Evolutionary conservation across 192 early-diverging fungal species (phyloP), one percentile per base, ranked within the genome.

Genomic region (Geranomyces michiganensis): DNA sequence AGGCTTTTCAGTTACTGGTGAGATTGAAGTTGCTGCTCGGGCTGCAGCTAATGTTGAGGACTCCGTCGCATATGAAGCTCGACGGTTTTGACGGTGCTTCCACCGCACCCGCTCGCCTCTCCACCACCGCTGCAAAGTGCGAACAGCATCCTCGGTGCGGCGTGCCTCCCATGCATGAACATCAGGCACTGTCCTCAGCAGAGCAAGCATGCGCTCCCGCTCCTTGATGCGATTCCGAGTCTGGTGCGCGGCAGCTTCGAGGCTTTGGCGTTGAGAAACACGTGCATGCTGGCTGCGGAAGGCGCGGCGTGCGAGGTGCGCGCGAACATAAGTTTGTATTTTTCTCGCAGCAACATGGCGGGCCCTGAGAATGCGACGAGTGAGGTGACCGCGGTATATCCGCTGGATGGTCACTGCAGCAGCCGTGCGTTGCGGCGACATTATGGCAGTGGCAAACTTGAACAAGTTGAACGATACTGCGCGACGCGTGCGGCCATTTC

Each of bases 51-150:
- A 5, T 17, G 22, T 60, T 26, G 26, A 10, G 12, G 12, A 10
- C 26, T 58, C 56, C n/a, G n/a, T n/a, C n/a, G n/a, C n/a, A n/a
- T n/a, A n/a, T n/a, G n/a, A n/a, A n/a, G n/a, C n/a, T 15, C 51
- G 19, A 55, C 6, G 19, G 4, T 8, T 60, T 8, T 53, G 51
- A 7, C 58, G 15, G 36, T 41, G 10, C 10, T 41, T 41, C 36
- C 36, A 10, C 17, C 58, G 58, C 15, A 60, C 58, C 27, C 58
- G 2, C 31, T 60, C 58, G 29, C 58, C 58, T 29, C 58, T 60
- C 58, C 58, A 60, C 15, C 58, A 60, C 31, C 58, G 22, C 58
- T 60, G 58, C 58, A 60, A 8, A 2, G 29, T 5, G 15, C 58
- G 17, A 8, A 29, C 58, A 2, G 58, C 58, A 6, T 17, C 3